A percentile compares a stretch with the other conserved stretches of the same genome.
These are phyloP conservation scores for Onygenales sp. DNA, from an alignment of 2,329 filamentous ascomycete genomes.

Conservation along the genomic window DNA sequence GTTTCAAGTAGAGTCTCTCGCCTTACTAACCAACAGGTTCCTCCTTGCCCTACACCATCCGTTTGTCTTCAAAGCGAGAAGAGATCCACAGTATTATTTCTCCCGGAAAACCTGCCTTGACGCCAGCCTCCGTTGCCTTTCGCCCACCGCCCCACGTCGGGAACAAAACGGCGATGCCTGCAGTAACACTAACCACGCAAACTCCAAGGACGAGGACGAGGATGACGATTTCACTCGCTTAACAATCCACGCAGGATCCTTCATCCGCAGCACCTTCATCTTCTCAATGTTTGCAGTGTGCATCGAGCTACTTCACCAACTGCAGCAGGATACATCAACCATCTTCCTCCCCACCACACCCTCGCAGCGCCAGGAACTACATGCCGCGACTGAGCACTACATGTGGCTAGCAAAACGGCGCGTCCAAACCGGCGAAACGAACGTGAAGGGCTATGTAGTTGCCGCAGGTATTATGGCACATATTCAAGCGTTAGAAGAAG, in stretches of 20 bases:
- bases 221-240: constrained; percentile 5
- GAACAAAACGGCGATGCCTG: not conserved
- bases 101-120: constrained; percentile 8
- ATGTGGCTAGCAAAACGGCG: constrained; percentile 1
- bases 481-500: constrained; percentile 7
- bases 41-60: constrained; percentile 8
- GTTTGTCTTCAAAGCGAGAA: constrained; percentile 5
- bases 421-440: constrained; percentile 10
- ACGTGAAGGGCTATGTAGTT: constrained; percentile 8
- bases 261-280: constrained; percentile 6
- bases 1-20: constrained; percentile 7
- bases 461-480: constrained; percentile 6
- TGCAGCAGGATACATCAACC: constrained; percentile 6
- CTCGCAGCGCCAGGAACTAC: constrained; percentile 4
- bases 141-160: not conserved
- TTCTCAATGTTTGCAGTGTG: constrained; percentile 6
- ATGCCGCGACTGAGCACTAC: constrained; percentile 4
- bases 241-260: constrained; percentile 1
- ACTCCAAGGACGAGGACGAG: not conserved
- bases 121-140: constrained; percentile 3
- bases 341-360: not conserved
- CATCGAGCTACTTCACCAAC: constrained; percentile 6
- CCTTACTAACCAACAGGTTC: constrained; percentile 9
- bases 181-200: not conserved
- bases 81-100: constrained; percentile 6